Conservation (phyloP, 805 yeast species). For the Monosporozyma servazzii region DNA sequence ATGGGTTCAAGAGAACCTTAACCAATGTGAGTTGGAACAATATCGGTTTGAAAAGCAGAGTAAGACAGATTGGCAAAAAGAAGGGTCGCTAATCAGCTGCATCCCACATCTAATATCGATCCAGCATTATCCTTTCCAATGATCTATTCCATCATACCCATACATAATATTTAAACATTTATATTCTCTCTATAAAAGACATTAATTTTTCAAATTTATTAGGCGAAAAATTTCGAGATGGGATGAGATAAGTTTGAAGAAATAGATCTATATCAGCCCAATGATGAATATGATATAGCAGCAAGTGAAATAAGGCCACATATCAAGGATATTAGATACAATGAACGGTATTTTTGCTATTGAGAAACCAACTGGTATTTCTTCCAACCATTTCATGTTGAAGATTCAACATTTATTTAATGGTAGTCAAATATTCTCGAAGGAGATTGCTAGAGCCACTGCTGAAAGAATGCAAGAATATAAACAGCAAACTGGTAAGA, state of each 20-base stretch:
- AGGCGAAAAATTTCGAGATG: slow-evolving; percentile 2
- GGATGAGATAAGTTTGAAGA: not conserved
- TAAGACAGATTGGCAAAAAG: slow-evolving; percentile 35
- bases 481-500: slow-evolving; percentile 33
- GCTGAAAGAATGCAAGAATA: slow-evolving; percentile 37
- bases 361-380: slow-evolving; percentile 76
- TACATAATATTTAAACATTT: not conserved
- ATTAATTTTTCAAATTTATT: not conserved
- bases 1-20: slow-evolving; percentile 34
- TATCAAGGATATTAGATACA: not conserved
- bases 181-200: not conserved
- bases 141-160: not conserved
- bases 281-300: not conserved
- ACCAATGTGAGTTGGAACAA: slow-evolving; percentile 58
- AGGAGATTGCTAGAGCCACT: slow-evolving; percentile 42
- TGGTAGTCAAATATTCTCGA: slow-evolving; percentile 46
- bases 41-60: slow-evolving; percentile 41
- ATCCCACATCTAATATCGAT: not conserved
- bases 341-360: slow-evolving; percentile 95
- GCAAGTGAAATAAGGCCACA: not conserved
- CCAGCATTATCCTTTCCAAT: not conserved
- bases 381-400: slow-evolving; percentile 67
- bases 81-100: not conserved
- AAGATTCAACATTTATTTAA: slow-evolving; percentile 57
- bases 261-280: not conserved